Base-by-base conservation (phyloP, 192 early-diverging fungal species). In the Umbelopsis ramanniana region DNA sequence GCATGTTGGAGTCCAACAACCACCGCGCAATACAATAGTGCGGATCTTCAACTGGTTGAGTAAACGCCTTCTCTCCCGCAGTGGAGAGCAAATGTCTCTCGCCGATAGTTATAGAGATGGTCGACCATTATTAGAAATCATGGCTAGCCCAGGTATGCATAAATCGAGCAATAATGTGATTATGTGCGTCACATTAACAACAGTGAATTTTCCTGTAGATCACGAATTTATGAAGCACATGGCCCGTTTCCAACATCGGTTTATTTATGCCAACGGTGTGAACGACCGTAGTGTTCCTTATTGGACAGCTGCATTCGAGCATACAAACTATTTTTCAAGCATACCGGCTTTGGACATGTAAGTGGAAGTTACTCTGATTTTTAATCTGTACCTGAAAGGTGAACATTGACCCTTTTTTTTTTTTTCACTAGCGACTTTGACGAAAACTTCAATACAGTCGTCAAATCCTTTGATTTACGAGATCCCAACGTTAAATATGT, bases 231-330 rank as follows among this genome's bases (percentile, higher is more conserved):
- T 76, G 14, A 78, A 83, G 46, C 81, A 76, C 26, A 69, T 88
- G 23, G 47, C 66, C 8, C 37, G 63, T 47, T 89, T 89, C 52
- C 82, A 84, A 38, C 43, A 74, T n/a, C 67, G 76, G 45, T 55
- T 72, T 21, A 23, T 83, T 7, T 89, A 87, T 54, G 83, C 83
- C 45, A 89, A 89, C 60, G 69, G 79, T 14, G 35, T 54, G 0
- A 83, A 85, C 52, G 88, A 89, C 57, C 76, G 82, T 60, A 83
- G 78, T n/a, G 88, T 89, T 0, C 88, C 86, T 22, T 86, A 82
- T 63, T 89, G 88, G 88, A 89, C 88, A 0, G 86, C 86, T 15
- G 80, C 83, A 22, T 82, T 89, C 37, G 71, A 78, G 24, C 78
- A 80, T 38, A 75, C 77, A 10, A 73, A 86, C 70, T 80, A 81